Evolutionary conservation across 2,329 filamentous ascomycete species (phyloP).

Genomic region (Thermoascus crustaceus): DNA sequence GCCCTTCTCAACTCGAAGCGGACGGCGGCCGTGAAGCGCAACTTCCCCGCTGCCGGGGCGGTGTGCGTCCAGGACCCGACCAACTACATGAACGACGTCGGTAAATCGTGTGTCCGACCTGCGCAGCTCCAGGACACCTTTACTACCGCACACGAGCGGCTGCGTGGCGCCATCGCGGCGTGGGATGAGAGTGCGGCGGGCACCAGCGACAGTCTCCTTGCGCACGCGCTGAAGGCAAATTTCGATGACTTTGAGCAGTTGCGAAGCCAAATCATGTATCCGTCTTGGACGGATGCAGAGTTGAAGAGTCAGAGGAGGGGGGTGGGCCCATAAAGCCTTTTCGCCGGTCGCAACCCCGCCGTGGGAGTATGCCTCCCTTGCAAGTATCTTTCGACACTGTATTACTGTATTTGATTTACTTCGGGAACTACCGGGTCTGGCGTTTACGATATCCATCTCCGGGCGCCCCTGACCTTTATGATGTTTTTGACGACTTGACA

Average conservation of each 20-base stretch:
- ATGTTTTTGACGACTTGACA: no score
- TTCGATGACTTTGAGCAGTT: slow-evolving; percentile 20
- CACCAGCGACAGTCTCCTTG: slow-evolving; percentile 16
- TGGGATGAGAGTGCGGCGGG: slow-evolving; percentile 15
- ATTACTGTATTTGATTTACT: no score
- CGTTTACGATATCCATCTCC: no score
- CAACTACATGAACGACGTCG: slow-evolving; percentile 50
- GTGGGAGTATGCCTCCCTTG: no score
- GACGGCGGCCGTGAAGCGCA: slow-evolving; percentile 24
- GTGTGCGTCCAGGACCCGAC: slow-evolving; percentile 54
- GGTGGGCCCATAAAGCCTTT: no score
- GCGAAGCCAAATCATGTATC: slow-evolving; percentile 8
- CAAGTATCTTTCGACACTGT: no score
- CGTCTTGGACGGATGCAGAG: no score
- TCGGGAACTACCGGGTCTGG: no score
- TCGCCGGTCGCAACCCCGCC: no score
- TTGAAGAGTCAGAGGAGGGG: no score
- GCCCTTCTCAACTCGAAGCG: slow-evolving; percentile 28
- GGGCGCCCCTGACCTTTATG: no score
- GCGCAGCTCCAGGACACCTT: slow-evolving; percentile 44
- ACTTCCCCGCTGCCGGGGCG: slow-evolving; percentile 23
- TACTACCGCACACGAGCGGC: slow-evolving; percentile 16
- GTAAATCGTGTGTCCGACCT: slow-evolving; percentile 40
- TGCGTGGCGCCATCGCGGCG: slow-evolving; percentile 15
- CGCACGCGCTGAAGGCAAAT: slow-evolving; percentile 19